phyloP scores from a whole-genome alignment of 225 moss, liverwort and hornwort genomes.

The Climacium dendroides region DNA sequence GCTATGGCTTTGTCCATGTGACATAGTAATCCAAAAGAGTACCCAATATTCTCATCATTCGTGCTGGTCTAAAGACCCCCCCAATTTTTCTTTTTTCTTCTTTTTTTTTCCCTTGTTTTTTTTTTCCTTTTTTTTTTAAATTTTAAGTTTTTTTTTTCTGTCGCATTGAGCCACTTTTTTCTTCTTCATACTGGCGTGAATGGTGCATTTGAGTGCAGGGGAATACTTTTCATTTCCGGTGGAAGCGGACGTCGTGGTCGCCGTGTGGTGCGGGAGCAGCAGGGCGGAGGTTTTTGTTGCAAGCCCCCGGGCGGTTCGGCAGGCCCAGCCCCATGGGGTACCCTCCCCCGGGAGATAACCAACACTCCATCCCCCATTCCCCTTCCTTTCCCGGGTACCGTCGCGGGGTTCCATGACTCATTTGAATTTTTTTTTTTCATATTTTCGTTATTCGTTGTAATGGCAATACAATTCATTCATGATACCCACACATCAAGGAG shows the following conservation, averaged over 20 bases:
- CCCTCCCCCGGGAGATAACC: conserved; percentile 1
- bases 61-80: not conserved
- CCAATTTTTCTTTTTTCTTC: not conserved
- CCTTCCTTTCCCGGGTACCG: not conserved
- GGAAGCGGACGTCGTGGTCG: not conserved
- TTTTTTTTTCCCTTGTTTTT: no score
- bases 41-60: not conserved
- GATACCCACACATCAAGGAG: no score
- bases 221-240: not conserved
- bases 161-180: not conserved
- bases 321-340: not conserved
- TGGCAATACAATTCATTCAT: no score
- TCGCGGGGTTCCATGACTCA: not conserved
- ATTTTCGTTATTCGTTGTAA: no score
- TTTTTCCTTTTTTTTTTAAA: no score
- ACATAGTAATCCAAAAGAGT: not conserved
- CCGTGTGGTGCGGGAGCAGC: no score
- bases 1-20: not conserved
- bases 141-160: no score
- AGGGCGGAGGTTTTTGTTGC: not conserved
- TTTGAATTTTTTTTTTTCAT: no score
- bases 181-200: not conserved
- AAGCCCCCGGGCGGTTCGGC: not conserved
- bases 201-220: not conserved
- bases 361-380: not conserved